Base-by-base conservation (phyloP, 495 filamentous ascomycete genomes). In the Platismatia glauca region DNA sequence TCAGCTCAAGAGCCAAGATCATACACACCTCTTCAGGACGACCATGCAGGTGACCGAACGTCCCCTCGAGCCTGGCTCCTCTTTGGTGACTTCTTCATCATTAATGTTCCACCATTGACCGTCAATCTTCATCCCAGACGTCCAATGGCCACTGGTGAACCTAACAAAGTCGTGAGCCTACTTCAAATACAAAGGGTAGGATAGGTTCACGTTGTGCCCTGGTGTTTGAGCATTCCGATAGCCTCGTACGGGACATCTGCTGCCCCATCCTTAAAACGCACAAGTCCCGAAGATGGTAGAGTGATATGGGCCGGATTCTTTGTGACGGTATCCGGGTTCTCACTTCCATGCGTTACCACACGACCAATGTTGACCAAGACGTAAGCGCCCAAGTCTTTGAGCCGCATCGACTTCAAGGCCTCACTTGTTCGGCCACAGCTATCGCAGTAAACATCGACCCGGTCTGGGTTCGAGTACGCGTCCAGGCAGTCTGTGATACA, bases 401-500 rank as follows among this genome's bases (percentile, higher is more conserved):
- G 27, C 31, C 37, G 29, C 53, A 56, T 33, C 9, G 16, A 35
- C 31, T 56, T 56, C 18, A 9, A 29, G 20, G 53, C 35, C 7
- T 3, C 9, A 15, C 35, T 35, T 9, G 31, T 56, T 27, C n/a
- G 5, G 6, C 53, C 53, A 35, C 53, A 56, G 27, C 27, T 20
- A 18, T 33, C n/a, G 53, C 53, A 56, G n/a, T 35, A 13, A 20
- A 33, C 31, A 4, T 56, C 53, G 18, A 56, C 53, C 3, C 7
- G 1, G 27, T 35, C 53, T 12, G 53, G 31, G 37, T 37, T 22
- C 1, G 53, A 56, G 31, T 56, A 56, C 35, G 6, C 27, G 9
- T 15, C 53, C 31, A 56, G n/a, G 53, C 53, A 56, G 9, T 56
- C 31, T 8, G 53, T 56, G 20, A 56, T 35, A 33, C 53, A n/a